A percentile compares a stretch with the other conserved stretches of the same genome.
Conservation (phyloP, 1,284 basidiomycete species). For the Grifola frondosa region DNA sequence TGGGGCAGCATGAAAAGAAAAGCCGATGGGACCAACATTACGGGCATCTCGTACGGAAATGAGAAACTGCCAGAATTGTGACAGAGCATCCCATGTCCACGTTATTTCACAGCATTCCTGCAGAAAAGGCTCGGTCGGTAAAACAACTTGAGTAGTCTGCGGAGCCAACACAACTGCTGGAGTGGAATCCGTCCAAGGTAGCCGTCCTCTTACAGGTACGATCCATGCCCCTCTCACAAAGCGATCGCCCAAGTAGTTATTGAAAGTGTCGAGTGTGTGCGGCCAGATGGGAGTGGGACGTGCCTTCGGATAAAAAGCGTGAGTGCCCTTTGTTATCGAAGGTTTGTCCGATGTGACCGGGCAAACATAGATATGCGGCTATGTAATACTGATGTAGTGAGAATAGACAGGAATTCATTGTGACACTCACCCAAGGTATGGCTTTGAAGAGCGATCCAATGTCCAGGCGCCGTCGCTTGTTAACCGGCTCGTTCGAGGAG, state of each 20-base stretch:
- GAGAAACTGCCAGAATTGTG: conserved; percentile 55
- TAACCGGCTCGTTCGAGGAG: too few relatives aligned
- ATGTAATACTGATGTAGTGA: neutral
- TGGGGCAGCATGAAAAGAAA: conserved; percentile 50
- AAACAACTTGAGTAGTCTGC: neutral
- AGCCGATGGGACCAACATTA: conserved; percentile 46
- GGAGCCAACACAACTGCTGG: conserved; percentile 35
- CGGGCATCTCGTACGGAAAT: conserved; percentile 38
- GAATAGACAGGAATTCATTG: neutral
- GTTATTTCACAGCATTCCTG: conserved; percentile 29
- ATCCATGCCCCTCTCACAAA: conserved; percentile 57
- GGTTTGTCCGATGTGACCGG: conserved; percentile 1
- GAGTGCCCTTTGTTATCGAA: neutral
- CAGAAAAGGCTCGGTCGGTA: neutral
- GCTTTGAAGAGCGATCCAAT: conserved; percentile 2
- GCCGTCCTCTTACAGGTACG: conserved; percentile 57
- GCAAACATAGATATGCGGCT: conserved; percentile 20
- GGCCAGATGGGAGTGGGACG: conserved; percentile 44
- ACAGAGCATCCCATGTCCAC: conserved; percentile 51
- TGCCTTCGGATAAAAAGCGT: conserved; percentile 7
- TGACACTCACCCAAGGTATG: conserved; percentile 10
- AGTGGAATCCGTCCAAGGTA: conserved; percentile 52
- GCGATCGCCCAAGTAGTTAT: conserved; percentile 26
- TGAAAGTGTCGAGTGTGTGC: conserved; percentile 34
- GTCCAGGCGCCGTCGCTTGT: conserved; percentile 14